These are phyloP conservation scores for Haematococcus sp. DNA, from an alignment of 139 green algal species.

Conservation along the genomic window DNA sequence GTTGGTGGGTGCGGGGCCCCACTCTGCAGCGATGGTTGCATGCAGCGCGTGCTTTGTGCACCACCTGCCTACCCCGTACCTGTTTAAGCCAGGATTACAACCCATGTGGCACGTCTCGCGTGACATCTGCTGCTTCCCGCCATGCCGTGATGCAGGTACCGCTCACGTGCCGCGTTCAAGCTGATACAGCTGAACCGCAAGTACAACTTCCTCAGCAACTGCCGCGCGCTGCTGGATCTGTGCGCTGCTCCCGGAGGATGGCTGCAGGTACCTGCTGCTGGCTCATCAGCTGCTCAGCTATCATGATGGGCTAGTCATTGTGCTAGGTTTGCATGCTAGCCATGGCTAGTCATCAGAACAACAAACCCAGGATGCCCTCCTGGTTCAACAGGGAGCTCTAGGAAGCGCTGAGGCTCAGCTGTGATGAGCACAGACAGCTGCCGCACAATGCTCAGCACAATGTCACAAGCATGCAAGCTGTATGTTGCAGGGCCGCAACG, in stretches of 20 bases:
- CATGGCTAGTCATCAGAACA: background rate
- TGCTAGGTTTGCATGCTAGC: background rate
- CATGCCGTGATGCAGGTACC: slow-evolving; percentile 65
- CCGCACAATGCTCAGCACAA: no score
- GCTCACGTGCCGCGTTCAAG: slow-evolving; percentile 98
- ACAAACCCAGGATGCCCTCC: background rate
- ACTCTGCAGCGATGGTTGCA: no score
- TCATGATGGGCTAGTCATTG: background rate
- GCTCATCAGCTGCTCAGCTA: background rate
- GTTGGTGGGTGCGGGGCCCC: background rate
- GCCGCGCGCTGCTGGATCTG: slow-evolving; percentile 84
- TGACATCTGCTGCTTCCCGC: no score
- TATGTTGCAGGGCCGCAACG: no score
- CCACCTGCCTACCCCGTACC: no score
- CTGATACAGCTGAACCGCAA: slow-evolving; percentile 98
- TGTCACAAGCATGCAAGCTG: no score
- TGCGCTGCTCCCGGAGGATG: slow-evolving; percentile 92
- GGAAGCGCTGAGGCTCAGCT: no score
- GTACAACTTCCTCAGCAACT: slow-evolving; percentile 88
- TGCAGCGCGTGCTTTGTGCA: no score
- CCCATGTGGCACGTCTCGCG: no score
- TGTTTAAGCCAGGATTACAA: no score
- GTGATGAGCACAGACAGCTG: no score
- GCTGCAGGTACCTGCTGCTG: slow-evolving; percentile 31
- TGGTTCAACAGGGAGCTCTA: no score